Evolutionary conservation across 1,284 basidiomycete species (phyloP).

Genomic region (Cutaneotrichosporon daszewskae): DNA sequence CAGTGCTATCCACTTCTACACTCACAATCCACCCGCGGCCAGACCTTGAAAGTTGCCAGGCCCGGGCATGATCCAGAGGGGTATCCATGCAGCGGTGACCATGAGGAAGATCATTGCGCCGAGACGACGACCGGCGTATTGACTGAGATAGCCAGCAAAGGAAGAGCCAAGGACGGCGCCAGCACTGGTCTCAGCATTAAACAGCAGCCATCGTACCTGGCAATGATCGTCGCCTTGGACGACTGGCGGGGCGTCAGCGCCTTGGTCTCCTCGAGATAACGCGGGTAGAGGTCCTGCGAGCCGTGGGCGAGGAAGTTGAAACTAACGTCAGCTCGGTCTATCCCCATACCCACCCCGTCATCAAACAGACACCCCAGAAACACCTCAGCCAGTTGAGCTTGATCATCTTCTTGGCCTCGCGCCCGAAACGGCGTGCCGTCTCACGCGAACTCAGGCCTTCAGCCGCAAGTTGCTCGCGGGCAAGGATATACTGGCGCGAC

Average conservation of each 20-base stretch:
- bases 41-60: conserved; percentile 40
- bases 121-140: conserved; percentile 80
- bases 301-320: conserved; percentile 77
- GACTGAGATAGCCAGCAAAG: conserved; percentile 70
- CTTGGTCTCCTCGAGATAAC: conserved; percentile 22
- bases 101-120: conserved; percentile 50
- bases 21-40: conserved; percentile 35
- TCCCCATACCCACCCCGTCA: conserved; percentile 25
- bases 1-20: neutral
- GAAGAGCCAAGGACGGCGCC: conserved; percentile 73
- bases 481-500: conserved; percentile 60
- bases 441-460: conserved; percentile 49
- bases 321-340: conserved; percentile 49
- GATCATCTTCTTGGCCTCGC: conserved; percentile 65
- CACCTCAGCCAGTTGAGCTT: conserved; percentile 70
- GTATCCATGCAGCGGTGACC: conserved; percentile 49
- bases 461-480: conserved; percentile 32
- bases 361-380: conserved; percentile 61
- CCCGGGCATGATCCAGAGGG: conserved; percentile 79
- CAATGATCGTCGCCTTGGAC: conserved; percentile 84
- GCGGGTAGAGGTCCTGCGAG: conserved; percentile 53
- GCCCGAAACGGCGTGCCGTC: conserved; percentile 69
- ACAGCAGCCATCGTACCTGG: too few species aligned
- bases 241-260: conserved; percentile 54
- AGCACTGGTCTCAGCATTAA: too few species aligned